A percentile compares a stretch with the other conserved stretches of the same genome.
phyloP scores from a whole-genome alignment of 306 rosid species.

The Vigna radiata region DNA sequence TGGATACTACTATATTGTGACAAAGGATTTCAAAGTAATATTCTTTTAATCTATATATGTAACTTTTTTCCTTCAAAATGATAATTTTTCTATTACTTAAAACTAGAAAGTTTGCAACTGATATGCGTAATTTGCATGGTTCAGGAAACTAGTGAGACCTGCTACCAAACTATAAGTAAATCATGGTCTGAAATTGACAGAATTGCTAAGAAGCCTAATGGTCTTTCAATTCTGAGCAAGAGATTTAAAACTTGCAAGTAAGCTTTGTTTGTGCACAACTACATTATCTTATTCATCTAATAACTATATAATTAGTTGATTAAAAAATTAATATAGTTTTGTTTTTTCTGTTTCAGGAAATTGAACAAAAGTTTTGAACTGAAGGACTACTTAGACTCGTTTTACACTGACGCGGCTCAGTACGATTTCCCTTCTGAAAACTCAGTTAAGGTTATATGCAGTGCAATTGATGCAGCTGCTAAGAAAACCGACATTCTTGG shows the following conservation, averaged over 20 bases:
- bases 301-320: not conserved
- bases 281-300: not conserved
- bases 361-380: constrained; percentile 38
- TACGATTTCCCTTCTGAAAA: constrained; percentile 40
- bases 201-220: constrained; percentile 49
- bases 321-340: not conserved
- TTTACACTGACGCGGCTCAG: constrained; percentile 44
- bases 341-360: constrained; percentile 21
- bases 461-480: constrained; percentile 52
- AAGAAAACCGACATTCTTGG: constrained; percentile 42
- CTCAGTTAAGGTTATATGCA: constrained; percentile 41
- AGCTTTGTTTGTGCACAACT: not conserved
- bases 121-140: not conserved
- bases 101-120: not conserved
- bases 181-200: constrained; percentile 70
- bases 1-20: constrained; percentile 54
- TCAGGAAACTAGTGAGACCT: constrained; percentile 63
- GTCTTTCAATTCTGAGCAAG: constrained; percentile 55
- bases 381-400: constrained; percentile 36
- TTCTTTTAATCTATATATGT: constrained; percentile 3
- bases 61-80: not conserved
- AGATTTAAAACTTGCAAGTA: constrained; percentile 65
- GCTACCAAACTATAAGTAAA: constrained; percentile 55
- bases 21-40: constrained; percentile 58
- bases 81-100: not conserved